A percentile compares a stretch with the other conserved stretches of the same genome.
Conservation (phyloP, 176 grass and related monocot genomes). For the Hsuehochloa calcarea region DNA sequence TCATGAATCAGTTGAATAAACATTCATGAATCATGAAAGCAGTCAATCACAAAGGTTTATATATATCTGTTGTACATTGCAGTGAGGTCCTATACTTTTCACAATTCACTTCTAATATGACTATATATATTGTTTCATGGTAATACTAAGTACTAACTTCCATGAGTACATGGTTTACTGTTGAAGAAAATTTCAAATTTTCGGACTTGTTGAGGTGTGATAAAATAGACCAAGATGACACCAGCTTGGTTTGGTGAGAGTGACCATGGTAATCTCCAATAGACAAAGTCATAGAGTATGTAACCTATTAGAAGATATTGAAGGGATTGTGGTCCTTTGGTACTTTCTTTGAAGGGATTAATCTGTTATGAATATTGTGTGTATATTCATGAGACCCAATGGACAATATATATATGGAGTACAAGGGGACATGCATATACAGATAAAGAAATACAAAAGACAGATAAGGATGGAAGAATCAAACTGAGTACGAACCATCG, state of each 20-base stretch:
- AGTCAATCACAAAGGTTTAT: background rate
- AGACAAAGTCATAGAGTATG: background rate
- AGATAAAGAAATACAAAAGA: too few relatives aligned
- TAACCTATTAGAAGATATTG: constrained; percentile 5
- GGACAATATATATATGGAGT: too few relatives aligned
- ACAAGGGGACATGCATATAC: too few relatives aligned
- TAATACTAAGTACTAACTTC: background rate
- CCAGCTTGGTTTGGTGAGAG: constrained; percentile 9
- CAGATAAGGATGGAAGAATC: too few relatives aligned
- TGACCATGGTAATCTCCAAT: constrained; percentile 9
- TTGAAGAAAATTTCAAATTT: background rate
- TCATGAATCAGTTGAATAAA: too few relatives aligned
- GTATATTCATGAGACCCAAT: too few relatives aligned
- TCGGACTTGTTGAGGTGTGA: background rate
- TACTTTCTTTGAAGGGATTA: background rate
- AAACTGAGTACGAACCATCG: too few relatives aligned
- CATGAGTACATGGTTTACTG: background rate
- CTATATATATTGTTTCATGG: background rate
- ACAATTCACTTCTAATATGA: background rate
- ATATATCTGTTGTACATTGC: background rate
- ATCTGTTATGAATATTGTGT: too few relatives aligned
- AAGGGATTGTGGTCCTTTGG: background rate
- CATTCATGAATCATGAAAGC: background rate
- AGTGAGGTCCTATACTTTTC: constrained; percentile 5
- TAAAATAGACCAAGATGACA: constrained; percentile 7